phyloP scores from a whole-genome alignment of 1,139 yeast genomes.

The Meyerozyma athensensis region DNA sequence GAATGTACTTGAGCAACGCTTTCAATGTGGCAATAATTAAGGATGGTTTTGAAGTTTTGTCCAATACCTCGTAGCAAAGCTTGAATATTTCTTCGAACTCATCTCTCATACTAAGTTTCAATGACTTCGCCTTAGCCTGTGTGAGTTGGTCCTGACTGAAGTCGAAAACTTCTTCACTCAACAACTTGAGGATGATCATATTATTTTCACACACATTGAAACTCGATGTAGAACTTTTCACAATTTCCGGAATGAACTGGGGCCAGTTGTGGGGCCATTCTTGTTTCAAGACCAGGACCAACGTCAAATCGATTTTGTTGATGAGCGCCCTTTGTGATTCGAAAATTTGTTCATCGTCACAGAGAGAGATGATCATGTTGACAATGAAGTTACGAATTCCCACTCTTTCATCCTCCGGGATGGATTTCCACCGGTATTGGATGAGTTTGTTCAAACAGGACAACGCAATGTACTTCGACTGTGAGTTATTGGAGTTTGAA shows the following conservation, averaged over 20 bases:
- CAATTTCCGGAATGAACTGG: conserved; percentile 89
- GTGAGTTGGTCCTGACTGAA: conserved; percentile 94
- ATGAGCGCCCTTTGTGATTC: conserved; percentile 75
- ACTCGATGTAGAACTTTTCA: conserved; percentile 76
- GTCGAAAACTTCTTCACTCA: conserved; percentile 95
- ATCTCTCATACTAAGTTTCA: conserved; percentile 78
- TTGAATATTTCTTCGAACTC: conserved; percentile 93
- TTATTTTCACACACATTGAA: conserved; percentile 95
- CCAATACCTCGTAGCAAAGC: conserved; percentile 88
- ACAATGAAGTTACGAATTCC: conserved; percentile 93
- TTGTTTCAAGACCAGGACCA: conserved; percentile 90
- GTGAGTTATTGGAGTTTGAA: conserved; percentile 73
- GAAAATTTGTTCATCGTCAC: conserved; percentile 80
- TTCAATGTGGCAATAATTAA: conserved; percentile 81
- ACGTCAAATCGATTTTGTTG: conserved; percentile 87
- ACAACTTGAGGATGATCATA: conserved; percentile 83
- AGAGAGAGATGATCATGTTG: conserved; percentile 86
- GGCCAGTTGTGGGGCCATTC: conserved; percentile 99
- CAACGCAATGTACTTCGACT: conserved; percentile 87
- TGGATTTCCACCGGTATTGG: conserved; percentile 87
- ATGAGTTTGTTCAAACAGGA: conserved; percentile 86
- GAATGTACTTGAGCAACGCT: conserved; percentile 78
- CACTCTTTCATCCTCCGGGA: conserved; percentile 77
- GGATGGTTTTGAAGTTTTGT: conserved; percentile 79
- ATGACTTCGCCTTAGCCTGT: conserved; percentile 82